These are phyloP conservation scores for Penicillium sp. DNA, from an alignment of 2,329 filamentous ascomycete genomes.

Conservation along the genomic window DNA sequence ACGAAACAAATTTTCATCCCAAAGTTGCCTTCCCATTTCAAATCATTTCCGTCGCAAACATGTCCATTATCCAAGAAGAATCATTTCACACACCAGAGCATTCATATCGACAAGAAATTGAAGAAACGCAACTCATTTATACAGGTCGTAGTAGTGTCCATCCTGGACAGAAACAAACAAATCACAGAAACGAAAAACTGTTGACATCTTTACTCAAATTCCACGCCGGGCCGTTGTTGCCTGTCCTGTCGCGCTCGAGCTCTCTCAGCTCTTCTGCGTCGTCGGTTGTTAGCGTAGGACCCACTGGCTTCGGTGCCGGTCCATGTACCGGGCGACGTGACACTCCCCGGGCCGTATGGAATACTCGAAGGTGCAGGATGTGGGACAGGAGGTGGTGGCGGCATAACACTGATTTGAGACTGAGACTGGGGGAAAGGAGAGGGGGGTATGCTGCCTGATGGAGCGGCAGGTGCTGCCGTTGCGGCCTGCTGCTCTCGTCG, in stretches of 20 bases:
- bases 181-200: background rate
- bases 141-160: constrained; percentile 15
- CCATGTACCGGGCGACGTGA: constrained; percentile 43
- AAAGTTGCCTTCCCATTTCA: constrained; percentile 1
- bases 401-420: constrained; percentile 27
- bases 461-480: constrained; percentile 21
- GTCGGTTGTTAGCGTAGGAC: constrained; percentile 54
- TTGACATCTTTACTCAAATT: constrained; percentile 44
- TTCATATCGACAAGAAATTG: constrained; percentile 14
- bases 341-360: constrained; percentile 41
- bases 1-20: background rate
- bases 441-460: constrained; percentile 26
- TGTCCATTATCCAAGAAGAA: constrained; percentile 5
- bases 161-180: background rate
- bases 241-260: constrained; percentile 47
- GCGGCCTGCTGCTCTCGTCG: constrained; percentile 38
- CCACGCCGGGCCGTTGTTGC: constrained; percentile 45
- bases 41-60: constrained; percentile 6
- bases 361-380: constrained; percentile 40
- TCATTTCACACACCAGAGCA: constrained; percentile 10
- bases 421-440: constrained; percentile 20
- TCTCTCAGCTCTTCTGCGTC: constrained; percentile 54
- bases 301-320: constrained; percentile 50
- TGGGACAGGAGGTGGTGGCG: constrained; percentile 30
- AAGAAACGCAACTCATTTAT: constrained; percentile 14